phyloP scores from a whole-genome alignment of 2,329 filamentous ascomycete genomes.

The Mycocentrospora acerina region DNA sequence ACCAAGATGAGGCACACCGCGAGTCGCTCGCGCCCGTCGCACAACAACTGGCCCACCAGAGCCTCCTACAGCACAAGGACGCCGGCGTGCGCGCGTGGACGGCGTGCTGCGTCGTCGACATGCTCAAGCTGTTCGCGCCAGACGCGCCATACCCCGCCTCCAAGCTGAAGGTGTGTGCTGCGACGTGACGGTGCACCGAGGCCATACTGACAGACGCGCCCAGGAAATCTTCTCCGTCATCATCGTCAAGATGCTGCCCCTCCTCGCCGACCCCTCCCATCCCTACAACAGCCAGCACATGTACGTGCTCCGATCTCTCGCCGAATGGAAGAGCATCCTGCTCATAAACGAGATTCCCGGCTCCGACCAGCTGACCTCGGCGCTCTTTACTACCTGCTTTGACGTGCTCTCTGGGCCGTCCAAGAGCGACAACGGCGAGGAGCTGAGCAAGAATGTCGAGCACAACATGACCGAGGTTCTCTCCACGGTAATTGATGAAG shows the following conservation, averaged over 20 bases:
- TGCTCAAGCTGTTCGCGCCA: slow-evolving; percentile 88
- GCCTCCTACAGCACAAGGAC: slow-evolving; percentile 88
- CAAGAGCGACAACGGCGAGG: slow-evolving; percentile 73
- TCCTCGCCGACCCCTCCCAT: slow-evolving; percentile 81
- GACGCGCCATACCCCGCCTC: slow-evolving; percentile 89
- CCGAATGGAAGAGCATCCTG: slow-evolving; percentile 92
- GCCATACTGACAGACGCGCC: slow-evolving; percentile 9
- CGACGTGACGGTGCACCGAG: background rate
- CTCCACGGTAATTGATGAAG: slow-evolving; percentile 84
- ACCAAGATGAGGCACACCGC: slow-evolving; percentile 82
- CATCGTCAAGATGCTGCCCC: slow-evolving; percentile 77
- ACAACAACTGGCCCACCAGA: slow-evolving; percentile 78
- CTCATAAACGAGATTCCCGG: slow-evolving; percentile 85
- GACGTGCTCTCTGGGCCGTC: slow-evolving; percentile 83
- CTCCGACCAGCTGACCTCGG: slow-evolving; percentile 69
- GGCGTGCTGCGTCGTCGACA: slow-evolving; percentile 87
- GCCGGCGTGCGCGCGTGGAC: slow-evolving; percentile 88
- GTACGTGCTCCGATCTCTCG: slow-evolving; percentile 83
- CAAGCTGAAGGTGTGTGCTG: slow-evolving; percentile 75
- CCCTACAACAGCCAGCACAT: slow-evolving; percentile 93
- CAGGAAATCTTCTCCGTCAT: slow-evolving; percentile 94
- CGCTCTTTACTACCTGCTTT: slow-evolving; percentile 85
- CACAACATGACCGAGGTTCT: slow-evolving; percentile 88
- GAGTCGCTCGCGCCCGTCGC: slow-evolving; percentile 83
- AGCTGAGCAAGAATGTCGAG: slow-evolving; percentile 89